phyloP scores from a whole-genome alignment of 331 rosid genomes.

The Malus hybrid region DNA sequence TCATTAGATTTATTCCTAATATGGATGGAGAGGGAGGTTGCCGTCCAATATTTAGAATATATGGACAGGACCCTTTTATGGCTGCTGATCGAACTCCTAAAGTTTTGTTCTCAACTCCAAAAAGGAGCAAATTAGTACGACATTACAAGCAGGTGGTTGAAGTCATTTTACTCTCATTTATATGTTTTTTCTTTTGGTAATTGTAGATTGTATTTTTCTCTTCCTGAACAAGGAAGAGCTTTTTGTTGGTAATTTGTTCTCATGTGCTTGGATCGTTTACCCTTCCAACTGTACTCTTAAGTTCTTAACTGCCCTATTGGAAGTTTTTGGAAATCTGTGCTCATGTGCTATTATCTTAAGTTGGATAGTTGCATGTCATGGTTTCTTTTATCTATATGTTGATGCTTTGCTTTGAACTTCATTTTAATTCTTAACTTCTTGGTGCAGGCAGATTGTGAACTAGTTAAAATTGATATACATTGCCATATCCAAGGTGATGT shows the following conservation, averaged over 20 bases:
- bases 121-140: conserved; percentile 73
- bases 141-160: conserved; percentile 73
- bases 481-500: conserved; percentile 96
- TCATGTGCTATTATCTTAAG: not conserved
- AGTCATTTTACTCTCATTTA: not conserved
- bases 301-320: not conserved
- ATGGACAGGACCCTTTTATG: conserved; percentile 94
- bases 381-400: conserved; percentile 12
- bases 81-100: conserved; percentile 74
- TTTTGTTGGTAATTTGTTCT: not conserved
- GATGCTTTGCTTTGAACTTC: conserved; percentile 3
- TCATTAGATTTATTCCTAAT: conserved; percentile 69
- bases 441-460: conserved; percentile 74
- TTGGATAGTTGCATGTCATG: conserved; percentile 4
- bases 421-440: conserved; percentile 16
- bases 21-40: conserved; percentile 87
- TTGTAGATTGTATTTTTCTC: not conserved
- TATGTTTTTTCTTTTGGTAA: not conserved
- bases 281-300: not conserved
- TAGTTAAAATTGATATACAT: conserved; percentile 85
- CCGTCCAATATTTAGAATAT: conserved; percentile 89
- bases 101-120: conserved; percentile 87
- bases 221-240: not conserved
- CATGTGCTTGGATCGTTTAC: not conserved
- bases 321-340: not conserved